Evolutionary conservation across 345 rosid species (phyloP), one percentile per base, ranked within the genome.

Genomic region (Syzygium aqueum): DNA sequence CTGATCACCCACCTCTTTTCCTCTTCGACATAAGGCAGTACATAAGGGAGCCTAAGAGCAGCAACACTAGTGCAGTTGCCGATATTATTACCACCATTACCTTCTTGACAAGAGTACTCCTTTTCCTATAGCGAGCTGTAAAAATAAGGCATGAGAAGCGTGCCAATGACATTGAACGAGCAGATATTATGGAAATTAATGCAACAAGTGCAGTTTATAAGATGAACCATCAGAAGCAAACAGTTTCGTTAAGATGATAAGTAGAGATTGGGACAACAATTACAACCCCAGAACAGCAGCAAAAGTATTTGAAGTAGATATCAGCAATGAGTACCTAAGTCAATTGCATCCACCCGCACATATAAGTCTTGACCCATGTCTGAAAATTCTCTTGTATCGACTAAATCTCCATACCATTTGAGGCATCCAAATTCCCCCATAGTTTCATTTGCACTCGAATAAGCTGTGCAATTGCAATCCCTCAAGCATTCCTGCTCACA

Each of bases 371-470:
- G 94, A 53, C 96, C 96, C 0, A 86, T 77, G 50, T 49, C 92
- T 16, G 94, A 30, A 51, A 90, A 94, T 4, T 89, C 91, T 49
- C 94, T 87, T 3, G 91, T 89, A 87, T 94, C 98, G 57, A 91
- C 43, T 87, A 94, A 85, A 84, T 89, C 90, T 0, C 93, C 94
- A 16, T 92, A 90, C 94, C 96, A 94, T 2, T 89, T 92, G 88
- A 96, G 89, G 85, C 97, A 96, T 12, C 97, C 96, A 37, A 21
- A 61, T 84, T 93, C 95, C 27, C 88, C 90, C 46, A 89, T 86
- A 21, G 49, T 89, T 43, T 90, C 91, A 22, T 90, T 89, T n/a
- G 95, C 93, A 22, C 88, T 89, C 2, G 94, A 88, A 86, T 92
- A 95, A 85, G 93, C 97, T 5, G 85, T 87, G 87, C 96, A 95